A percentile compares a stretch with the other conserved stretches of the same genome.
These are phyloP conservation scores for Aspergillus brunneoviolaceus DNA, from an alignment of 2,329 filamentous ascomycete species.

Conservation along the genomic window DNA sequence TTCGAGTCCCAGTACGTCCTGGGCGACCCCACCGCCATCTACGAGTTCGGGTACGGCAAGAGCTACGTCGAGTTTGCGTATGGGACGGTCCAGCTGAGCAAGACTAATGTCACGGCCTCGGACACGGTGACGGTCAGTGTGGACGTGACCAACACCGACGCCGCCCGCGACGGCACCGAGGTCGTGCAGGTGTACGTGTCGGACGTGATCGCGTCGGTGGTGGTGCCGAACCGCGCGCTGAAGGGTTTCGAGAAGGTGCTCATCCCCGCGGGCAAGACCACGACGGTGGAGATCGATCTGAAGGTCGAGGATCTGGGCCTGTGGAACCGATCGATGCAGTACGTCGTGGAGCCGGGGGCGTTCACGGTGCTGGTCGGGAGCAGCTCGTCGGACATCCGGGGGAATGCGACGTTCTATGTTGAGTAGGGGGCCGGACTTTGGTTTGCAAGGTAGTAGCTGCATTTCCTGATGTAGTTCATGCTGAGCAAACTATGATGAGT, in stretches of 20 bases:
- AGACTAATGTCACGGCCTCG: conserved; percentile 49
- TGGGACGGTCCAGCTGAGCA: conserved; percentile 27
- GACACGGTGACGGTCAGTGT: conserved; percentile 61
- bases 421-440: conserved; percentile 7
- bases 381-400: conserved; percentile 42
- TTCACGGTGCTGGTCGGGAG: conserved; percentile 63
- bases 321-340: conserved; percentile 63
- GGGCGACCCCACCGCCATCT: conserved; percentile 58
- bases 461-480: neutral
- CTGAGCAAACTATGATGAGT: too few species aligned
- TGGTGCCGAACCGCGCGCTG: conserved; percentile 63
- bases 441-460: neutral
- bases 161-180: conserved; percentile 59
- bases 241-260: conserved; percentile 67
- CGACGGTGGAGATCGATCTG: conserved; percentile 53
- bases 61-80: conserved; percentile 67
- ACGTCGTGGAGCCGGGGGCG: conserved; percentile 70
- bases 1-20: conserved; percentile 68
- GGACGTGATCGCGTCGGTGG: conserved; percentile 62
- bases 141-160: conserved; percentile 59
- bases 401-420: conserved; percentile 34
- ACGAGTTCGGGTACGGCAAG: conserved; percentile 66
- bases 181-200: conserved; percentile 69
- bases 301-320: conserved; percentile 53
- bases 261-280: conserved; percentile 60